Base-by-base conservation (phyloP, 1,139 yeast species). In the Lodderomyces beijingensis region DNA sequence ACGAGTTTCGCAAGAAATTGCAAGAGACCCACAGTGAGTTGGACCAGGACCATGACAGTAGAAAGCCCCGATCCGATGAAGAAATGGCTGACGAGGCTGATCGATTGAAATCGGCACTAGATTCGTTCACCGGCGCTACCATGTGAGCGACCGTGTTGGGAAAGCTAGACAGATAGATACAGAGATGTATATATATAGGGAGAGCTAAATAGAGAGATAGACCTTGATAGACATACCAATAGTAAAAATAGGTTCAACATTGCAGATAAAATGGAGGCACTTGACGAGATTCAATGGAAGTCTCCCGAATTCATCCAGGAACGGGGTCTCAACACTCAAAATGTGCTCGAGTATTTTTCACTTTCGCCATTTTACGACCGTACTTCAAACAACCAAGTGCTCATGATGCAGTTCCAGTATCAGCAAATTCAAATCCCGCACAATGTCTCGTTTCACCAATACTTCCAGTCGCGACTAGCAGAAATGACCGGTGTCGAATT, bases 221-320 rank as follows among this genome's bases (percentile, higher is more conserved):
- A n/a, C n/a, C n/a, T n/a, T n/a, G n/a, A n/a, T n/a, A n/a, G n/a
- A n/a, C n/a, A n/a, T n/a, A n/a, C n/a, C n/a, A n/a, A n/a, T n/a
- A n/a, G n/a, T n/a, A n/a, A n/a, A n/a, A n/a, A n/a, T n/a, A n/a
- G n/a, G n/a, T n/a, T n/a, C n/a, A n/a, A n/a, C n/a, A n/a, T n/a
- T n/a, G n/a, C n/a, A n/a, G n/a, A n/a, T n/a, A n/a, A n/a, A n/a
- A 41, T 42, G 29, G 49, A 45, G 30, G 63, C 73, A 6, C 62
- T 87, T 31, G 96, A 89, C 52, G 97, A 91, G 52, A 71, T 91
- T 32, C 97, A 89, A 56, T 91, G 98, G 98, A 78, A 89, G 44
- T 83, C 93, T 5, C 98, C 98, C 1, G 98, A 91, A 56, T 91
- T 96, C 89, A 87, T 91, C 44, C 95, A 87, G 53, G 77, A 80